These are phyloP conservation scores for Moricandia arvensis DNA, from an alignment of 345 rosid genomes.

Conservation along the genomic window DNA sequence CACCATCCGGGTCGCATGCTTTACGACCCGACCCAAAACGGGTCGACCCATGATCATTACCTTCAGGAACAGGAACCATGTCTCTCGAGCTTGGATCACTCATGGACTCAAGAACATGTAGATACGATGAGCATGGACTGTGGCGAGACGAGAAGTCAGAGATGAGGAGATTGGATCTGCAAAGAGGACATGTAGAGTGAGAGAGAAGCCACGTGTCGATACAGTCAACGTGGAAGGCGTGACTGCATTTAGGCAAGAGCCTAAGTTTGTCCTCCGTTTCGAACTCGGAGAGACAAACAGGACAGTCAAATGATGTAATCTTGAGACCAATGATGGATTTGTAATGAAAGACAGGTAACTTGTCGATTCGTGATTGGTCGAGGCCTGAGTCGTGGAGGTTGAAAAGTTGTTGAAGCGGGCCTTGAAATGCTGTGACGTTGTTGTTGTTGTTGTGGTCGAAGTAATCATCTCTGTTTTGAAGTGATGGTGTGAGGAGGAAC, in stretches of 20 bases:
- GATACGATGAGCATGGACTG: slow-evolving; percentile 47
- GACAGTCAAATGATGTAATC: slow-evolving; percentile 67
- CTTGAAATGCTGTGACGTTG: slow-evolving; percentile 76
- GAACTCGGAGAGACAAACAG: slow-evolving; percentile 47
- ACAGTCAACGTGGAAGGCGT: slow-evolving; percentile 68
- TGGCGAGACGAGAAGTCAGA: slow-evolving; percentile 56
- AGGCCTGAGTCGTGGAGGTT: slow-evolving; percentile 87
- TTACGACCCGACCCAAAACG: slow-evolving; percentile 41
- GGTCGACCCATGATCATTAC: slow-evolving; percentile 39
- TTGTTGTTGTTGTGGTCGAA: slow-evolving; percentile 36
- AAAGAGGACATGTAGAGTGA: slow-evolving; percentile 62
- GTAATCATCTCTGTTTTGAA: slow-evolving; percentile 58
- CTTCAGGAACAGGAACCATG: slow-evolving; percentile 46
- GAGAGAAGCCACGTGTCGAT: slow-evolving; percentile 68
- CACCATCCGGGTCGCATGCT: slow-evolving; percentile 34
- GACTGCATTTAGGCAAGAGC: slow-evolving; percentile 66
- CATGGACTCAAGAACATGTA: slow-evolving; percentile 81
- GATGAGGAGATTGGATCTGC: slow-evolving; percentile 66
- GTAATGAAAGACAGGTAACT: slow-evolving; percentile 66
- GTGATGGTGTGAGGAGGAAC: slow-evolving; percentile 59
- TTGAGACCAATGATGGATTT: slow-evolving; percentile 60
- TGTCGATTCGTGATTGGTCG: slow-evolving; percentile 66
- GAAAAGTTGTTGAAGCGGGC: slow-evolving; percentile 91
- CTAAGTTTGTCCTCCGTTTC: slow-evolving; percentile 48
- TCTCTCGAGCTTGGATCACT: slow-evolving; percentile 73